phyloP scores from a whole-genome alignment of 176 grass and related monocot genomes.

The Lolium rigidum region DNA sequence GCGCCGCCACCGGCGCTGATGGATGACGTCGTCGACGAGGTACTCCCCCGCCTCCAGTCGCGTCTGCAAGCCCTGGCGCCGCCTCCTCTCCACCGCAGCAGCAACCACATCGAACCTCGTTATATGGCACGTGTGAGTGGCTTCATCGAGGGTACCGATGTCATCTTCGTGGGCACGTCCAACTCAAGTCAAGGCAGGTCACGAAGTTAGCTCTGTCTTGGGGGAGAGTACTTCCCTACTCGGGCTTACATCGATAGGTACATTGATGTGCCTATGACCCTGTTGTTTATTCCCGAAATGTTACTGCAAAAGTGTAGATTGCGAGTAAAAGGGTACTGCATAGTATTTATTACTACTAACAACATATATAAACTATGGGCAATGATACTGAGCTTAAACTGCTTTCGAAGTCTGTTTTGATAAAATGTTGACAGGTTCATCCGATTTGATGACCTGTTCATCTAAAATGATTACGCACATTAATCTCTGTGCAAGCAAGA shows the following conservation, averaged over 20 bases:
- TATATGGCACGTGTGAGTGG: not conserved
- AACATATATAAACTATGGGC: not conserved
- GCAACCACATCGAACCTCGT: no score
- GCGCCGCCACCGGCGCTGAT: no score
- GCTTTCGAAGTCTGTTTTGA: not conserved
- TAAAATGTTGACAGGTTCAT: not conserved
- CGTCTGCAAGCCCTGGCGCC: no score
- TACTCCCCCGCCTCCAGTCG: no score
- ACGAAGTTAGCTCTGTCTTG: not conserved
- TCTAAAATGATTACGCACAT: not conserved
- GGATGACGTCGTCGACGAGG: no score
- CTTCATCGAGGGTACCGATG: not conserved
- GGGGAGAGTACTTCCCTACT: constrained; percentile 9
- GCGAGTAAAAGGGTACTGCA: not conserved
- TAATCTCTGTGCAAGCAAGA: not conserved
- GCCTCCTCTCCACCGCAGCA: no score
- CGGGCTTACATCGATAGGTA: not conserved
- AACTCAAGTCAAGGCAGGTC: not conserved
- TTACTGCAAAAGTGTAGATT: not conserved
- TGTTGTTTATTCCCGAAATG: not conserved
- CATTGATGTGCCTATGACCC: not conserved
- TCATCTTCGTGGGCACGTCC: not conserved
- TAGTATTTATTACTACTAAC: not conserved
- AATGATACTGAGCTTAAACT: not conserved
- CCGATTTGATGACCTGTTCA: constrained; percentile 4